phyloP scores from a whole-genome alignment of 106 monocot species.

The Ottelia alismoides region DNA sequence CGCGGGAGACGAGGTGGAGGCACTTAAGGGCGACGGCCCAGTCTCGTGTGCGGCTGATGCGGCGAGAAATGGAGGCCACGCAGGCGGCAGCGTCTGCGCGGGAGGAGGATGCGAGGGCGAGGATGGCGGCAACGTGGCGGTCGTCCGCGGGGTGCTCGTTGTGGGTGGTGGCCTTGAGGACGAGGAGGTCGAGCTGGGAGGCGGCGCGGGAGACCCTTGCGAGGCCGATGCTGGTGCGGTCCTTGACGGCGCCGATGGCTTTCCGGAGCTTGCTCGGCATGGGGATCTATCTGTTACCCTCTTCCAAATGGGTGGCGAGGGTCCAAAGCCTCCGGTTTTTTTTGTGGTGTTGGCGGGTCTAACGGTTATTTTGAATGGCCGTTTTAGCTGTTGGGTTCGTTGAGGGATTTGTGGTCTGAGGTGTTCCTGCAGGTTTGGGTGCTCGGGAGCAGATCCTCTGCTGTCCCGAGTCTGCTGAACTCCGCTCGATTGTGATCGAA shows the following conservation, averaged over 20 bases:
- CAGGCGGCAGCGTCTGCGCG: conserved; percentile 14
- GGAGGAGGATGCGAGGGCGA: conserved; percentile 30
- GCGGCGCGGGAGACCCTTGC: conserved; percentile 16
- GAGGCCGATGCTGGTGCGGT: conserved; percentile 57
- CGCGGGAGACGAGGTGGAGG: conserved; percentile 26
- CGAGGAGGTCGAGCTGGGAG: conserved; percentile 26
- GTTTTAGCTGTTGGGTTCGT: no score
- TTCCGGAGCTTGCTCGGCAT: conserved; percentile 50
- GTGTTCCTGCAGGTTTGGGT: no score
- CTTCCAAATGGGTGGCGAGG: no score
- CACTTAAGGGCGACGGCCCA: conserved; percentile 71
- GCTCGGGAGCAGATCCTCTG: no score
- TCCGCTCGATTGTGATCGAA: no score
- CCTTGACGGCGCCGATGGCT: conserved; percentile 45
- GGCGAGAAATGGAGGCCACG: conserved; percentile 29
- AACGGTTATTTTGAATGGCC: no score
- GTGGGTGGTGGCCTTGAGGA: conserved; percentile 66
- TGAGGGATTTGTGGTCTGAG: no score
- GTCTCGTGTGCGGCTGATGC: conserved; percentile 37
- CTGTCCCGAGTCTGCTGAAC: no score
- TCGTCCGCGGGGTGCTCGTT: conserved; percentile 30
- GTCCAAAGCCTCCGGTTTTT: no score
- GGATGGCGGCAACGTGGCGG: conserved; percentile 15
- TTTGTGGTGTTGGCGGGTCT: no score
- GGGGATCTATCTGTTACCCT: no score